Base-by-base conservation (phyloP, 371 early-diverging fungal species). In the Umbelopsis sp. region DNA sequence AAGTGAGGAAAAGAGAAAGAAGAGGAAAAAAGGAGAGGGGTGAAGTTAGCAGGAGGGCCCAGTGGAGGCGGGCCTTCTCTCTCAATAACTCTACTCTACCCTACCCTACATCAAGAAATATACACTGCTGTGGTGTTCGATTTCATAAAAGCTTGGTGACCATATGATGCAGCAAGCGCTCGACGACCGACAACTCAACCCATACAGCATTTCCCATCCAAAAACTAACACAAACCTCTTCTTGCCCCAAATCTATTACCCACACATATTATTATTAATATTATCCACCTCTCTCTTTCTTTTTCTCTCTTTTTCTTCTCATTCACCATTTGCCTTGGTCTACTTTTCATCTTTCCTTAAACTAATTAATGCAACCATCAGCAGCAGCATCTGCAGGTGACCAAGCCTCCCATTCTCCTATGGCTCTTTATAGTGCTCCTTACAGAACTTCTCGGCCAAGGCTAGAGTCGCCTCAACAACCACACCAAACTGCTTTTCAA, bases 361-460 rank as follows among this genome's bases (percentile, higher is more conserved):
- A 41, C 52, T 51, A 51, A 51, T 51, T 25, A 14, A 9, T 25
- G 22, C 25, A 51, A 22, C 37, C 57, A 35, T 48, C 48, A 7
- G 22, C 57, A 7, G 22, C 57, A 35, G 22, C 57, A 57, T 57
- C 57, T 57, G 18, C 57, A 57, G 57, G 57, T 57, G 35, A 48
- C 48, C 48, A 41, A 41, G 41, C 52, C 22, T 51, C 25, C 12
- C 52, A 57, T 29, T 57, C 57, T 6, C 18, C 29, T 11, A 57
- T 57, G 57, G 57, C 57, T 18, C 57, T 57, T 5, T 57, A 57
- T 35, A 57, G 57, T 57, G 37, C 57, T 29, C 57, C 57, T 37
- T 57, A 37, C n/a, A 57, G 57, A 57, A 57, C 57, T 29, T 57
- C 57, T 57, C 57, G 57, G 35, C 57, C 57, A 57, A 57, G 57